Evolutionary conservation across 192 early-diverging fungal genomes (phyloP), one percentile per base, ranked within the genome.

Genomic region (Entomortierella beljakovae): DNA sequence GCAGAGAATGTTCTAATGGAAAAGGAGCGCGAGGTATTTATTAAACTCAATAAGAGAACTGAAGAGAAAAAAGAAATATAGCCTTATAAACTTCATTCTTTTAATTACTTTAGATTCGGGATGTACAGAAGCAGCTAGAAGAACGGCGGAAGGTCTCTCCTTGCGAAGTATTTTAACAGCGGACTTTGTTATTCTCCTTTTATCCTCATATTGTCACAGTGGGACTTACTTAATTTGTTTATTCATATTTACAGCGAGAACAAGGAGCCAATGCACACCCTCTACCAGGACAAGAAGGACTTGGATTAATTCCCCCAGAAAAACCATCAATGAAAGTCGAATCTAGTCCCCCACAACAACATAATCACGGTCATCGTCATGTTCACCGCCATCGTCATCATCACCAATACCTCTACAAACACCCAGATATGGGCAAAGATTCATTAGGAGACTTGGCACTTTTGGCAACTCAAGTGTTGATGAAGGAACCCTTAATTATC

Each of bases 301-400:
- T 11, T 20, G 64, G 51, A 7, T 13, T 54, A 20, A 38, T 18
- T 56, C 51, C 51, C 22, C 16, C 61, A 35, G 11, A 38, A 6
- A 52, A 23, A 33, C 15, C 46, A 31, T 29, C 54, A 20, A 10
- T 15, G 29, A 53, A 23, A 9, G 35, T 57, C 9, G 61, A 63
- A 4, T 33, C 11, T 3, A n/a, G 32, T 32, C 15, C 28, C 9
- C 68, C 13, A 60, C 49, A 55, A 11, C 37, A 34, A 26, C 75
- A 79, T 32, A 48, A 42, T 25, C 75, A 79, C 48, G 61, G 75
- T 22, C 75, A 79, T 28, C 66, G 67, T 13, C 75, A 65, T 32
- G 55, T 69, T n/a, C 75, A 79, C 43, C 35, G 57, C 29, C 75
- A 79, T 31, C 75, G 67, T 26, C 75, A 76, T 33, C 64, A 62